phyloP scores from a whole-genome alignment of 139 green algal genomes.

The Diplosphaera chodatii region DNA sequence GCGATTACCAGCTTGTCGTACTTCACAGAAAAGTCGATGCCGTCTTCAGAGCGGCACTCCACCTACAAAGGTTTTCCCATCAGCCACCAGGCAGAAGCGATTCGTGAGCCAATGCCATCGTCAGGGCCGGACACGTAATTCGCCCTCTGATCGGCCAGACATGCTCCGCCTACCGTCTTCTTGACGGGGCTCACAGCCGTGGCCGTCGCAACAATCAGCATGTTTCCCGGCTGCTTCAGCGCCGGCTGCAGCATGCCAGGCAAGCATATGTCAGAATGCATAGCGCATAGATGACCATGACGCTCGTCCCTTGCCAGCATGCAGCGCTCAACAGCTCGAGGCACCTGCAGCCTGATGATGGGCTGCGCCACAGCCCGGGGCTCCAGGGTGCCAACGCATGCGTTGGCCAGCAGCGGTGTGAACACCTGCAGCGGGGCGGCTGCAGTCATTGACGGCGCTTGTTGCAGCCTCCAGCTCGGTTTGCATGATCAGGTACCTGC shows the following conservation, averaged over 20 bases:
- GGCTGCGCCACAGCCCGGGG: constrained; percentile 52
- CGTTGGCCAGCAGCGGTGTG: constrained; percentile 68
- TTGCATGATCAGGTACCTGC: no score
- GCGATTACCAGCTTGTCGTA: constrained; percentile 78
- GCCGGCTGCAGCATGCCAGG: constrained; percentile 72
- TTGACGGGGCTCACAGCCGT: constrained; percentile 25
- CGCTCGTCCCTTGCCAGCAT: no score
- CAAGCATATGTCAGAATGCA: no score
- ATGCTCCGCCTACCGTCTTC: constrained; percentile 34
- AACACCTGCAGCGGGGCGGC: constrained; percentile 36
- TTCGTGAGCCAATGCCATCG: no score
- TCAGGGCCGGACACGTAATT: no score
- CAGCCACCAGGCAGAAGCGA: no score
- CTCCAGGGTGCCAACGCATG: constrained; percentile 74
- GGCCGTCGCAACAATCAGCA: constrained; percentile 6
- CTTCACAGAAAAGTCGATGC: constrained; percentile 45
- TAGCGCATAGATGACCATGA: no score
- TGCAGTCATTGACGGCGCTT: no score
- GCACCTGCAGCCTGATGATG: background rate
- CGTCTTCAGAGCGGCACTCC: constrained; percentile 34
- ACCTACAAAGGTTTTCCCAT: no score
- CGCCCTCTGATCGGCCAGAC: no score
- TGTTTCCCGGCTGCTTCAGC: constrained; percentile 37
- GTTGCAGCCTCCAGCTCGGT: no score
- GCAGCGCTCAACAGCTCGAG: no score